Conservation (phyloP, 164 flowering plant species). For the Malania oleifera region DNA sequence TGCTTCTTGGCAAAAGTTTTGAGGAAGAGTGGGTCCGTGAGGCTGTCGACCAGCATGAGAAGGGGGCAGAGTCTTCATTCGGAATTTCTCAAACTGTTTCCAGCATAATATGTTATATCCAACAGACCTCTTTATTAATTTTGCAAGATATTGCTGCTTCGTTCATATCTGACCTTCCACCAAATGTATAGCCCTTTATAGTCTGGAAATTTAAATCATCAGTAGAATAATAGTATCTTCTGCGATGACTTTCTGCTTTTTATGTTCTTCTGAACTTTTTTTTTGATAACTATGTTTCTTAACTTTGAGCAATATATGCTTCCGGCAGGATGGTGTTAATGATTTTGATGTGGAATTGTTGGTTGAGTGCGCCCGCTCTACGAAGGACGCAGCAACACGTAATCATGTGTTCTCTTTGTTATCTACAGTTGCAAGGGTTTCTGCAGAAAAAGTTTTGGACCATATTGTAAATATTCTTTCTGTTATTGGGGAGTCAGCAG, state of each 20-base stretch:
- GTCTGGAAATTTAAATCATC: background rate
- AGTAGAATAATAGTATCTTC: background rate
- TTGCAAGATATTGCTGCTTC: conserved; percentile 64
- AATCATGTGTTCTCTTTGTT: conserved; percentile 69
- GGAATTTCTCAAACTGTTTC: conserved; percentile 25
- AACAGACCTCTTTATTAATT: conserved; percentile 53
- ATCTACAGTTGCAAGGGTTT: conserved; percentile 54
- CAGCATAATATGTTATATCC: conserved; percentile 34
- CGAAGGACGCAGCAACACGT: conserved; percentile 52
- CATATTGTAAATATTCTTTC: conserved; percentile 57
- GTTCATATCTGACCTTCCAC: conserved; percentile 17
- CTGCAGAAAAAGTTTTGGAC: conserved; percentile 50
- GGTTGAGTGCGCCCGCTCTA: conserved; percentile 58
- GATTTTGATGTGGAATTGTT: conserved; percentile 44
- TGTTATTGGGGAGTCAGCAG: conserved; percentile 63
- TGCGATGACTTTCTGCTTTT: background rate
- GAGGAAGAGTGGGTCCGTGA: conserved; percentile 34
- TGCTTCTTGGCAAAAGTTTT: conserved; percentile 47
- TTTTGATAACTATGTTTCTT: background rate
- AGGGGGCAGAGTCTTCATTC: conserved; percentile 25
- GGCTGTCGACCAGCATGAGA: conserved; percentile 21
- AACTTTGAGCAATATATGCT: conserved; percentile 4
- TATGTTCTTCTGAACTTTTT: background rate
- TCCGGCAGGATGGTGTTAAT: conserved; percentile 38
- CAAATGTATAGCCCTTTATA: conserved; percentile 25